Conservation (phyloP, 139 green algal species). For the Desmodesmus armatus region DNA sequence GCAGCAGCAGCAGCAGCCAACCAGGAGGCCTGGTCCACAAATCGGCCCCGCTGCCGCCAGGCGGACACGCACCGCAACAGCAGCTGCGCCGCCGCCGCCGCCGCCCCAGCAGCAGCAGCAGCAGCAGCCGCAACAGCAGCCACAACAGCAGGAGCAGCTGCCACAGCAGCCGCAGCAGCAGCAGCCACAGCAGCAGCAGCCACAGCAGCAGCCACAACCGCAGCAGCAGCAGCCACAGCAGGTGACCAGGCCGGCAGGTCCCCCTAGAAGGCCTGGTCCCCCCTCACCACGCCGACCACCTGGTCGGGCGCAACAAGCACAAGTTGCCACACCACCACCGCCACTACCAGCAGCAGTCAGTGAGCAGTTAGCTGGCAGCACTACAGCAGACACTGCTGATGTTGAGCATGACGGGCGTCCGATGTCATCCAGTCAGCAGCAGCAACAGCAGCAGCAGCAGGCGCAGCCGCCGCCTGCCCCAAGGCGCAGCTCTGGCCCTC, state of each 20-base stretch:
- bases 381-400: too few species aligned
- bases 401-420: too few species aligned
- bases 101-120: background rate
- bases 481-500: too few species aligned
- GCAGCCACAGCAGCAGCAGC: conserved; percentile 15
- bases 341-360: background rate
- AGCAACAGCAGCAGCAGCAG: background rate
- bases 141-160: too few species aligned
- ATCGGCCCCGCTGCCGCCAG: background rate
- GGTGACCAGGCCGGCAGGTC: too few species aligned
- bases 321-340: too few species aligned
- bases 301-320: too few species aligned
- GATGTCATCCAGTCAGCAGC: too few species aligned
- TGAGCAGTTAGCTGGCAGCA: too few species aligned
- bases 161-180: conserved; percentile 10
- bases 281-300: too few species aligned
- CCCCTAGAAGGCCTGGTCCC: too few species aligned
- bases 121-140: background rate
- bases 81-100: background rate
- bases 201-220: background rate
- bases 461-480: background rate
- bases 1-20: background rate
- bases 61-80: background rate
- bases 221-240: background rate
- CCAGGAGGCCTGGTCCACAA: background rate